Conservation (phyloP, 768 basidiomycete species). For the Psilocybe cyanescens region DNA sequence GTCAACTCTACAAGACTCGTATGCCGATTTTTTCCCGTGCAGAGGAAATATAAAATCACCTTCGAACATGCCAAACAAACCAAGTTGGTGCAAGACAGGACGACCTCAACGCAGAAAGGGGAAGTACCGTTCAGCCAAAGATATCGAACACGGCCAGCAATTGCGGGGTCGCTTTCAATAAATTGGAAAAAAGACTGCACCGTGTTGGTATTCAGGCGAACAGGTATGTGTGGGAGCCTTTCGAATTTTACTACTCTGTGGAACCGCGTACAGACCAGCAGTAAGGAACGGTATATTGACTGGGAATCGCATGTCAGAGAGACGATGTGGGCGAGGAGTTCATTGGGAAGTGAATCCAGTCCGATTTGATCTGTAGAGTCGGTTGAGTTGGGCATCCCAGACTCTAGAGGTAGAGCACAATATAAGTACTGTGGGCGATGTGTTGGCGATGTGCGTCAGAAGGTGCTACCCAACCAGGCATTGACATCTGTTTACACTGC, state of each 20-base stretch:
- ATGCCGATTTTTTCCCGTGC: slow-evolving; percentile 2
- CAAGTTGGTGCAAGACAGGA: slow-evolving; percentile 15
- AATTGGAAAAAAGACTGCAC: slow-evolving; percentile 15
- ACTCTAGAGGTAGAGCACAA: too few species aligned
- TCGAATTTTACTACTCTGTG: slow-evolving; percentile 13
- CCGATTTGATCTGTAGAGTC: not conserved
- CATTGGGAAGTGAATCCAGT: slow-evolving; percentile 12
- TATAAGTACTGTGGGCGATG: too few species aligned
- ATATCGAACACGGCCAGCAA: slow-evolving; percentile 14
- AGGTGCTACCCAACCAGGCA: too few species aligned
- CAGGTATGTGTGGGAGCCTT: slow-evolving; percentile 13
- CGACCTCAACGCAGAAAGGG: slow-evolving; percentile 7
- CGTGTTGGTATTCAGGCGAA: slow-evolving; percentile 12
- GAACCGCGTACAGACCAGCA: slow-evolving; percentile 15
- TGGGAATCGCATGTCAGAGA: slow-evolving; percentile 15
- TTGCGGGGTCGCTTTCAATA: not conserved
- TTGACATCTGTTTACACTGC: too few species aligned
- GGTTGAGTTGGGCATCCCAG: too few species aligned
- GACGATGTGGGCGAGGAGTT: slow-evolving; percentile 14
- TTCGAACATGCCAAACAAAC: slow-evolving; percentile 21
- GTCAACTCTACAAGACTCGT: slow-evolving; percentile 17
- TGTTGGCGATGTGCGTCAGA: too few species aligned
- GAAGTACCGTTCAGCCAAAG: slow-evolving; percentile 22
- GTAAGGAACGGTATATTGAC: slow-evolving; percentile 11
- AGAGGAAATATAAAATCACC: slow-evolving; percentile 12